Base-by-base conservation (phyloP, 257 asterid genomes). In the Fraxinus cuspidata region DNA sequence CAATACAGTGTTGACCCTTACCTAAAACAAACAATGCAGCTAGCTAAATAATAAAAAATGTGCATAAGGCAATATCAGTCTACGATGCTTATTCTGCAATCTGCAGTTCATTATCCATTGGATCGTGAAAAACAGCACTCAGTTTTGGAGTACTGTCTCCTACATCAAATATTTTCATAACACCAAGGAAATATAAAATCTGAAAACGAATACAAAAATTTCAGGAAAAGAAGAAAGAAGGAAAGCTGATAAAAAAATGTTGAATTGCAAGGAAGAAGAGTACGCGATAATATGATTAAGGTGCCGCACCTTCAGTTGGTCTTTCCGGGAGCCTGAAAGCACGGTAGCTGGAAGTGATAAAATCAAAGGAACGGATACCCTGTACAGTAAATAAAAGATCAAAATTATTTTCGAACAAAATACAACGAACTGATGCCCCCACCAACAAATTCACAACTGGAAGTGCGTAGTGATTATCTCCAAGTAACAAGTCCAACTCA, bases 331-430 rank as follows among this genome's bases (percentile, higher is more conserved):
- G 75, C 84, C 82, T 9, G 99, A 96, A 71, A 92, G 86, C 77
- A 95, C 95, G 74, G 96, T 83, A 67, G 94, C 87, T 7, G 97
- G 97, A 77, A 93, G 88, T 56, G 98, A 96, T 79, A 90, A 83
- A 83, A 96, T 89, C 85, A 95, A 87, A 79, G 99, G 99, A 82
- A 88, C 71, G 19, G 91, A 87, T 72, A 90, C 90, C 90, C 98
- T 95, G 91, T 29, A 28, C 63, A 56, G 18, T 65, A 68, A 70
- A 72, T 64, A 75, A 79, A 78, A 13, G 78, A 77, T 42, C 67
- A 78, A 83, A 49, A 74, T 76, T 29, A 37, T 63, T 73, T 38
- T 42, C 35, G n/a, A 42, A 38, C 60, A 49, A 49, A 44, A 5
- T 6, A 72, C 3, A 34, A 40, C 18, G 4, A 44, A 42, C 60